phyloP scores from a whole-genome alignment of 768 basidiomycete genomes.

The Calocera cornea region DNA sequence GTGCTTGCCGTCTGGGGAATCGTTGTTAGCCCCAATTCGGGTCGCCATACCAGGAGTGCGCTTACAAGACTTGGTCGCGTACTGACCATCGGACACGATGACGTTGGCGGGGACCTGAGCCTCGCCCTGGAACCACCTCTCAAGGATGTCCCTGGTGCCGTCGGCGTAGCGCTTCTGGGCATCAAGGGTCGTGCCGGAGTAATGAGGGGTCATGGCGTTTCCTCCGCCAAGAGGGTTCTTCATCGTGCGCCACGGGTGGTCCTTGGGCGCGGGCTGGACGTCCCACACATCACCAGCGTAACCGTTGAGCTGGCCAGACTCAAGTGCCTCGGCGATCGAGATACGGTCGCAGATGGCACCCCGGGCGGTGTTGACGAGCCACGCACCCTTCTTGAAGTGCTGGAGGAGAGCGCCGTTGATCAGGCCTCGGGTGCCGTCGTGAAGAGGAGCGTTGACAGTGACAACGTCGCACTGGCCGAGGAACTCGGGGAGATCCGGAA shows the following conservation, averaged over 20 bases:
- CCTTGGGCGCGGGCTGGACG: slow-evolving; percentile 71
- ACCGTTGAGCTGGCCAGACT: slow-evolving; percentile 60
- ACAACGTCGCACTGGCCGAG: slow-evolving; percentile 54
- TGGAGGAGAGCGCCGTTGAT: slow-evolving; percentile 69
- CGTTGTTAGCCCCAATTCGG: background rate
- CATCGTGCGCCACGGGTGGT: slow-evolving; percentile 75
- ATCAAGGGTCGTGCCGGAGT: slow-evolving; percentile 79
- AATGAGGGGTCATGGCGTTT: slow-evolving; percentile 83
- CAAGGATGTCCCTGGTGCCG: slow-evolving; percentile 55
- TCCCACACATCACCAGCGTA: slow-evolving; percentile 63
- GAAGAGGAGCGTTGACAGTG: slow-evolving; percentile 79
- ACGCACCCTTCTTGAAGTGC: slow-evolving; percentile 80
- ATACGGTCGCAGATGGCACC: slow-evolving; percentile 83
- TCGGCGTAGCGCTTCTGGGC: slow-evolving; percentile 76
- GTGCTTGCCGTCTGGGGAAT: slow-evolving; percentile 1
- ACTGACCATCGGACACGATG: slow-evolving; percentile 57
- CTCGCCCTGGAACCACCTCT: slow-evolving; percentile 50
- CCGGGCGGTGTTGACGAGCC: slow-evolving; percentile 87
- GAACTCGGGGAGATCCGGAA: slow-evolving; percentile 66
- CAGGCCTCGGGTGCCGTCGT: slow-evolving; percentile 69
- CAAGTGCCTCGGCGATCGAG: slow-evolving; percentile 61
- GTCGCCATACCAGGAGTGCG: slow-evolving; percentile 23
- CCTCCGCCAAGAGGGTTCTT: slow-evolving; percentile 72
- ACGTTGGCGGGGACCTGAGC: slow-evolving; percentile 66
- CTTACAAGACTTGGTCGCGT: slow-evolving; percentile 25